phyloP scores from a whole-genome alignment of 805 yeast genomes.

The Vanderwaltozyma verrucispora region DNA sequence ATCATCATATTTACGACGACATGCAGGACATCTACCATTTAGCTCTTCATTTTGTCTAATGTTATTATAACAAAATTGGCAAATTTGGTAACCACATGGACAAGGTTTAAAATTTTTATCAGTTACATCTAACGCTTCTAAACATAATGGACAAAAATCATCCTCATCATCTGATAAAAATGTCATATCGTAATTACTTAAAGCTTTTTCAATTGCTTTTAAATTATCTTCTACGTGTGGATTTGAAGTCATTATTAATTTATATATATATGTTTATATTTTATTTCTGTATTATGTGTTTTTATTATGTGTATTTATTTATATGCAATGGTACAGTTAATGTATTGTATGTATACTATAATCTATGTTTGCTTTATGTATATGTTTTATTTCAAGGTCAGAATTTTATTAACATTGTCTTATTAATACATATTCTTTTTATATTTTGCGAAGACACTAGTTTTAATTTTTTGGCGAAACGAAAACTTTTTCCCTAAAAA shows the following conservation, averaged over 20 bases:
- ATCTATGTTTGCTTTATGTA: too few relatives aligned
- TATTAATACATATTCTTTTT: too few relatives aligned
- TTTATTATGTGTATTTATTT: neutral
- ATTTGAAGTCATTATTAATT: slow-evolving; percentile 13
- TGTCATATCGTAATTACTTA: slow-evolving; percentile 26
- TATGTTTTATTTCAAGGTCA: too few relatives aligned
- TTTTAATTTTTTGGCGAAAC: too few relatives aligned
- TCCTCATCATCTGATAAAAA: slow-evolving; percentile 30
- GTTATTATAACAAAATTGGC: slow-evolving; percentile 96
- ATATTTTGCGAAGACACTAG: too few relatives aligned
- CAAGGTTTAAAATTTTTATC: slow-evolving; percentile 98
- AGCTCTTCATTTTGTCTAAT: slow-evolving; percentile 91
- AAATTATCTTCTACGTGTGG: slow-evolving; percentile 23
- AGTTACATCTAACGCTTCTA: slow-evolving; percentile 94
- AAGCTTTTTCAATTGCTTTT: slow-evolving; percentile 24
- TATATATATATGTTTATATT: too few relatives aligned
- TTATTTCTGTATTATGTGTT: neutral
- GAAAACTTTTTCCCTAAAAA: too few relatives aligned
- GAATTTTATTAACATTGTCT: too few relatives aligned
- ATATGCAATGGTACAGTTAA: too few relatives aligned
- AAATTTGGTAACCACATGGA: slow-evolving; percentile 97
- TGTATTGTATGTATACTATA: too few relatives aligned
- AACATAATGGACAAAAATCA: slow-evolving; percentile 72
- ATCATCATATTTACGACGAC: slow-evolving; percentile 90
- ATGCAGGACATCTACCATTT: slow-evolving; percentile 95